Percentiles rank a stretch among this genome's conserved stretches.
These are phyloP conservation scores for Monascus purpureus DNA, from an alignment of 495 filamentous ascomycete species.

Conservation along the genomic window DNA sequence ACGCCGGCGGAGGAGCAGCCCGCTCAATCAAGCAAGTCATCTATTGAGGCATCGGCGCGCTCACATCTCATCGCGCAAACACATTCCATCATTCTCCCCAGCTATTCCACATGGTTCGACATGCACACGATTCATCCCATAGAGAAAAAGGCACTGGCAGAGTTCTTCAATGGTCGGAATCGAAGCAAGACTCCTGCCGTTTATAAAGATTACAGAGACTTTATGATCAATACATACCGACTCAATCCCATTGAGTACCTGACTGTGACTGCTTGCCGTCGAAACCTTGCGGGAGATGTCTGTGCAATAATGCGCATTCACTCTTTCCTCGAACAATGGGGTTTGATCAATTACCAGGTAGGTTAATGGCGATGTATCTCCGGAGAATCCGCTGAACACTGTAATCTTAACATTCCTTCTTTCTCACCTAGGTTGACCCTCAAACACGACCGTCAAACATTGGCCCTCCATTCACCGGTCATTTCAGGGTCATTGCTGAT, in stretches of 20 bases:
- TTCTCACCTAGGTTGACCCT: constrained; percentile 65
- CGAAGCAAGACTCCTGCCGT: constrained; percentile 95
- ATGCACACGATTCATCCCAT: constrained; percentile 82
- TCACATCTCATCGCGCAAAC: constrained; percentile 85
- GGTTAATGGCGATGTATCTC: background rate
- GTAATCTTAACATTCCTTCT: background rate
- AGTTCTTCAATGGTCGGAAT: constrained; percentile 97
- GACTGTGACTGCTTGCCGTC: constrained; percentile 91
- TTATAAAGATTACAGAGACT: constrained; percentile 97
- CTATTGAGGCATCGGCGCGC: constrained; percentile 69
- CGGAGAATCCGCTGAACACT: background rate
- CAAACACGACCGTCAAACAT: constrained; percentile 91
- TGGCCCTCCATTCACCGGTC: constrained; percentile 90
- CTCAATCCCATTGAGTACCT: constrained; percentile 92
- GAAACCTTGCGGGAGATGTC: constrained; percentile 93
- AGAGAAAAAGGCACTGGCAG: constrained; percentile 82
- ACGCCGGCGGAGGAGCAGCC: constrained; percentile 33
- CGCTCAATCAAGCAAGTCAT: constrained; percentile 58
- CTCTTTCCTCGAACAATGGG: constrained; percentile 98
- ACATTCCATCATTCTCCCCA: constrained; percentile 86
- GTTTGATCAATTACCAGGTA: constrained; percentile 97
- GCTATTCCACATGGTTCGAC: constrained; percentile 96
- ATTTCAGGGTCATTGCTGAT: constrained; percentile 89
- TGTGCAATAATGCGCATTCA: constrained; percentile 98
- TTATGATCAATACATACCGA: constrained; percentile 98